Evolutionary conservation across 140 eudicot species (phyloP).

Genomic region (Erigeron philadelphicus): DNA sequence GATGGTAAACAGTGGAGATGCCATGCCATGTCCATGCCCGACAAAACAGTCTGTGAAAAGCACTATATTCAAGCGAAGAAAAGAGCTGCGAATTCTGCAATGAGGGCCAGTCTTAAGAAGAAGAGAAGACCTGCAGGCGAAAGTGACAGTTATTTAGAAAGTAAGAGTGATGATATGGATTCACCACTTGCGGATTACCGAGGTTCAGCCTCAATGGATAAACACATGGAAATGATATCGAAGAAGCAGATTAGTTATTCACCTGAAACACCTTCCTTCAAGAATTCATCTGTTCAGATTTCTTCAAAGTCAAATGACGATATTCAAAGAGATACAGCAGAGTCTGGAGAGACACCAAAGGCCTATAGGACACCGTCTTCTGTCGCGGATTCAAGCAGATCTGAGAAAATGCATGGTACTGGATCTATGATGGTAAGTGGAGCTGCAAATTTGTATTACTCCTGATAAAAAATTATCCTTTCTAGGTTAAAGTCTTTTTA

Average conservation of each 20-base stretch:
- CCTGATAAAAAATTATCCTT: too few species aligned
- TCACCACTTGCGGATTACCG: conserved; percentile 51
- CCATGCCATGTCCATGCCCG: conserved; percentile 99
- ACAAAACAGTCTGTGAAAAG: conserved; percentile 95
- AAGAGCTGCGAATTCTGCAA: conserved; percentile 97
- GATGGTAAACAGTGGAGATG: conserved; percentile 99
- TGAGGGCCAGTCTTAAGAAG: conserved; percentile 78
- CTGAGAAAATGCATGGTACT: conserved; percentile 49
- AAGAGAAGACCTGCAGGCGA: conserved; percentile 69
- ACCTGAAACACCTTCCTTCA: conserved; percentile 56
- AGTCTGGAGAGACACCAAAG: conserved; percentile 58
- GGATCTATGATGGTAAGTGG: conserved; percentile 55
- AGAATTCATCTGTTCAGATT: conserved; percentile 42
- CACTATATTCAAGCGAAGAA: conserved; percentile 95
- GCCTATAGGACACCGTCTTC: conserved; percentile 58
- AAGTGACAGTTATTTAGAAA: conserved; percentile 67
- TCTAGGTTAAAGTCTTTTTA: too few species aligned
- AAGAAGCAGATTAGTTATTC: conserved; percentile 50
- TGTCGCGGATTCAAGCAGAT: conserved; percentile 63
- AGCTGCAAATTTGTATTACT: conserved; percentile 1
- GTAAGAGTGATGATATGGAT: conserved; percentile 96
- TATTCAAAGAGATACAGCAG: conserved; percentile 46
- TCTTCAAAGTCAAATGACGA: conserved; percentile 52
- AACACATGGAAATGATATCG: conserved; percentile 48
- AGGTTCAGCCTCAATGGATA: conserved; percentile 44